Evolutionary conservation across 768 basidiomycete species (phyloP), one percentile per base, ranked within the genome.

Genomic region (Serendipita sp.): DNA sequence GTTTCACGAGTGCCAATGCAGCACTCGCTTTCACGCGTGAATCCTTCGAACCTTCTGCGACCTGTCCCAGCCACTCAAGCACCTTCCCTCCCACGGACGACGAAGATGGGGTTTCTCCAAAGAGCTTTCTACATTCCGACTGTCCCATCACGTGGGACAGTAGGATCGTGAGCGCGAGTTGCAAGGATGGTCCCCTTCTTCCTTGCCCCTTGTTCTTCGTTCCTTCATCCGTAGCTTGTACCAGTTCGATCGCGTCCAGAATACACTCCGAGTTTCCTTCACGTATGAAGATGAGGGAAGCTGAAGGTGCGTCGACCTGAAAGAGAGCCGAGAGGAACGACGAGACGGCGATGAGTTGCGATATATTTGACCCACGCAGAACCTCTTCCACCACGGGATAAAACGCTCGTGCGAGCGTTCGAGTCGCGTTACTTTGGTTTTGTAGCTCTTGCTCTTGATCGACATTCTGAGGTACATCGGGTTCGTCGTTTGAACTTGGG

Each of bases 81-180:
- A 2, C 26, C 45, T 28, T 48, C 7, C 38, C 38, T 38, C 38
- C 38, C 20, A 73, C 68, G 0, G 70, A 51, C 64, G 84, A 77
- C 3, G n/a, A n/a, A n/a, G n/a, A n/a, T n/a, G n/a, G n/a, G 71
- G 69, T 5, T 76, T 73, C 63, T 79, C 77, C 38, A 74, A 77
- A 43, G 80, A 79, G 13, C 71, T 72, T 65, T 83, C 80, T 30
- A 97, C 87, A 89, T 5, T 74, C 48, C 71, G 87, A 89, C 68
- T 90, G 83, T 1, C 87, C 84, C 63, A 81, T 77, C 4, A 88
- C 90, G 66, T 88, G 86, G 4, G 84, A 80, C 20, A 94, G 74
- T 3, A 96, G 75, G 66, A 84, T 85, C 5, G 86, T 86, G 22
- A 90, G 77, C 4, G 81, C 80, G 42, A 81, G 74, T 16, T 79